Conservation (phyloP, 73 alveolate species). For the Paramecium sexaurelia region DNA sequence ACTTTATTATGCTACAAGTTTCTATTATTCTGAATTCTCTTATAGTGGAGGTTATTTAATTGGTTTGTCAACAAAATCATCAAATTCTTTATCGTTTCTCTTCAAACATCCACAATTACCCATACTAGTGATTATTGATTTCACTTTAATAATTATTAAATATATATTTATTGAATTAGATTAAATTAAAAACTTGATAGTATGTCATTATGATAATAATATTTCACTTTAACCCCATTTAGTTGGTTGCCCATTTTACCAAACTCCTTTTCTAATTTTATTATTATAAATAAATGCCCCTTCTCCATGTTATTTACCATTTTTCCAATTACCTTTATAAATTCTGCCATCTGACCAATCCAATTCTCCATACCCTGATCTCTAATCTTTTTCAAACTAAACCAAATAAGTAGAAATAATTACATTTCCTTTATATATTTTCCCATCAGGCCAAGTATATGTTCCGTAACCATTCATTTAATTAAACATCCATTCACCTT, state of each 20-base stretch:
- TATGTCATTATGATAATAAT: not conserved
- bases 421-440: conserved; percentile 40
- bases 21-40: not conserved
- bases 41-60: not conserved
- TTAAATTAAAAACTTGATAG: not conserved
- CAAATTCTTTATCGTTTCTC: conserved; percentile 11
- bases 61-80: not conserved
- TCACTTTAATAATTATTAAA: not conserved
- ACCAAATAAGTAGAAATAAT: not conserved
- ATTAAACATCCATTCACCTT: conserved; percentile 74
- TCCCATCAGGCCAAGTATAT: conserved; percentile 52
- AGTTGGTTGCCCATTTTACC: conserved; percentile 54
- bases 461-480: conserved; percentile 70
- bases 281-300: conserved; percentile 48
- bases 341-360: conserved; percentile 59
- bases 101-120: conserved; percentile 14
- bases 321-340: conserved; percentile 60
- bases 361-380: conserved; percentile 63
- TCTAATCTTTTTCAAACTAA: conserved; percentile 50
- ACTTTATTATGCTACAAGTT: not conserved
- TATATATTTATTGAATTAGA: not conserved
- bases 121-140: not conserved
- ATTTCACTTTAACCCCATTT: conserved; percentile 33
- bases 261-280: conserved; percentile 40
- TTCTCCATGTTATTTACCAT: conserved; percentile 65